Evolutionary conservation across 106 monocot genomes (phyloP).

Genomic region (Hemerocallis citrina): DNA sequence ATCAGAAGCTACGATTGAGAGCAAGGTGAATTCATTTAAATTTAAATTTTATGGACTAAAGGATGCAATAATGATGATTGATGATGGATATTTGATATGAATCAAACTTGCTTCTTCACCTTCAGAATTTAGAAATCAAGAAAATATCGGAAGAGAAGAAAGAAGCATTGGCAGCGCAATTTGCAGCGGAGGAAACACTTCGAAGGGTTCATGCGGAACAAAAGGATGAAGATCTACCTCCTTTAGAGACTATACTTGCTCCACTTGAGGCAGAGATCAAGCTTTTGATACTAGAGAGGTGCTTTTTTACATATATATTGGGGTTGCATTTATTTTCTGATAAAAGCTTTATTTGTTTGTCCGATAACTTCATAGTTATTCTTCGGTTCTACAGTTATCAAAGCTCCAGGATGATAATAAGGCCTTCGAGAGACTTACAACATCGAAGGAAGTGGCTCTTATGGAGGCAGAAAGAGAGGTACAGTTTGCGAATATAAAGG

Average conservation of each 20-base stretch:
- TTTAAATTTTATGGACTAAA: neutral
- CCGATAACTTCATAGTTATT: neutral
- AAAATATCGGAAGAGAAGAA: constrained; percentile 69
- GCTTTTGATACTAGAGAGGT: constrained; percentile 57
- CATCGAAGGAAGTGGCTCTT: constrained; percentile 72
- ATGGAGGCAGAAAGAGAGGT: constrained; percentile 76
- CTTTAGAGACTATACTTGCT: constrained; percentile 61
- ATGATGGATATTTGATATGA: neutral
- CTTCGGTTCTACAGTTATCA: constrained; percentile 26
- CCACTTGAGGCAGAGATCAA: constrained; percentile 91
- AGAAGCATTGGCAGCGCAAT: constrained; percentile 66
- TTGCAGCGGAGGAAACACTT: constrained; percentile 81
- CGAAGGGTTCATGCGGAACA: constrained; percentile 85
- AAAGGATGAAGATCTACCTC: constrained; percentile 78
- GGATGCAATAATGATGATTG: neutral
- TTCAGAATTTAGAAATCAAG: constrained; percentile 77
- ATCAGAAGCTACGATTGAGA: constrained; percentile 60
- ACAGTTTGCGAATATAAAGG: constrained; percentile 66
- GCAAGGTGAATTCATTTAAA: constrained; percentile 33
- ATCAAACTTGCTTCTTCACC: neutral
- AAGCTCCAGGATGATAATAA: constrained; percentile 86
- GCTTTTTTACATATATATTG: neutral
- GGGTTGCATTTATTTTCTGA: no score
- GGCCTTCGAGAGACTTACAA: constrained; percentile 70
- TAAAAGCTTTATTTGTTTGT: no score